Evolutionary conservation across 148 eudicot species (phyloP).

Genomic region (Chenopodium quinoa): DNA sequence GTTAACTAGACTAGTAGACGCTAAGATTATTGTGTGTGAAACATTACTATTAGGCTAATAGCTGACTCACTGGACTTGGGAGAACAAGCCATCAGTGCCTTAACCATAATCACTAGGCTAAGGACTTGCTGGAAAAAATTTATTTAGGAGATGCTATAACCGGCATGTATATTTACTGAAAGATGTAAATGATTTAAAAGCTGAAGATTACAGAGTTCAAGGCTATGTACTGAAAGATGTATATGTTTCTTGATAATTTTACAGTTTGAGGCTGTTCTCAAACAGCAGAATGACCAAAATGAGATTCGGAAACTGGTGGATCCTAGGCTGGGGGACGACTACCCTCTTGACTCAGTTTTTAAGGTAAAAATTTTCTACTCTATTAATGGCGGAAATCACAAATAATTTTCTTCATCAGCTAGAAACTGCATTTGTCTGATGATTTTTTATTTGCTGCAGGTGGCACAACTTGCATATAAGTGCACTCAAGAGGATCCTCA

Average conservation of each 20-base stretch:
- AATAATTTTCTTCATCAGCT: not conserved
- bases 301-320: conserved; percentile 61
- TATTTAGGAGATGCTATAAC: not conserved
- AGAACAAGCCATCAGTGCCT: not conserved
- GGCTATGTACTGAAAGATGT: too few relatives aligned
- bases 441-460: conserved; percentile 31
- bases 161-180: not conserved
- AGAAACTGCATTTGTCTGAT: not conserved
- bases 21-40: too few relatives aligned
- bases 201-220: not conserved
- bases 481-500: conserved; percentile 88
- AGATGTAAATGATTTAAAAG: conserved; percentile 1
- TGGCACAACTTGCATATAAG: conserved; percentile 73
- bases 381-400: not conserved
- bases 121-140: not conserved
- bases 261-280: conserved; percentile 71
- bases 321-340: conserved; percentile 69
- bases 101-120: not conserved
- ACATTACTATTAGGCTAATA: too few relatives aligned
- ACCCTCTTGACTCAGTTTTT: conserved; percentile 55
- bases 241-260: not conserved
- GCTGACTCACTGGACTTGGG: not conserved
- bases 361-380: conserved; percentile 43
- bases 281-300: conserved; percentile 42
- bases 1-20: not conserved